phyloP scores from a whole-genome alignment of 73 alveolate genomes.

The Tetrahymena thermophila region DNA sequence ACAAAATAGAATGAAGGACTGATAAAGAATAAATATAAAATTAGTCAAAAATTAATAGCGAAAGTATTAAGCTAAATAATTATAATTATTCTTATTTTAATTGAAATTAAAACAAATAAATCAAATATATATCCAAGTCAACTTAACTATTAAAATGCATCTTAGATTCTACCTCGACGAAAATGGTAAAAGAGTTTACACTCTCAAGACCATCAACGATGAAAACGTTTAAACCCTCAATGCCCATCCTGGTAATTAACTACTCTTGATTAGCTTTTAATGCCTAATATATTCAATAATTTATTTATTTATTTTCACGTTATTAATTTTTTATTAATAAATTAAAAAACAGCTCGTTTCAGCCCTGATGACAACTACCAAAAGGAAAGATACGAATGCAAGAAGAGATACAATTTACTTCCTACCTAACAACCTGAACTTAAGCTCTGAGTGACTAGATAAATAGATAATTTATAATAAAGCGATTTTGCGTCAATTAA shows the following conservation, averaged over 20 bases:
- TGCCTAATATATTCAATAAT: neutral
- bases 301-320: too few relatives aligned
- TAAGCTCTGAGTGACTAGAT: conserved; percentile 43
- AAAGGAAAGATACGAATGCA: conserved; percentile 70
- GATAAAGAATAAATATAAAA: neutral
- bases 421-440: conserved; percentile 59
- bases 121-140: neutral
- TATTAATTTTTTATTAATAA: neutral
- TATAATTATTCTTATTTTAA: neutral
- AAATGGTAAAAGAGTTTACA: conserved; percentile 63
- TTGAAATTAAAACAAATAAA: neutral
- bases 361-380: conserved; percentile 77
- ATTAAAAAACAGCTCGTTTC: conserved; percentile 45
- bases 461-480: neutral
- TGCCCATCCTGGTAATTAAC: conserved; percentile 66
- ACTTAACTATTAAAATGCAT: conserved; percentile 53
- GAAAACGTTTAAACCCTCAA: conserved; percentile 57
- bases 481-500: neutral
- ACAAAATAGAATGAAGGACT: neutral
- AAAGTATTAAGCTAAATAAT: neutral
- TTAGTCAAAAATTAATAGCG: neutral
- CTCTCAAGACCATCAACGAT: conserved; percentile 60
- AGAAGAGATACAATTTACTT: conserved; percentile 67
- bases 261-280: neutral
- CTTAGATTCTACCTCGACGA: conserved; percentile 66